Base-by-base conservation (phyloP, 2,329 filamentous ascomycete genomes). In the Fusarium heterosporum region DNA sequence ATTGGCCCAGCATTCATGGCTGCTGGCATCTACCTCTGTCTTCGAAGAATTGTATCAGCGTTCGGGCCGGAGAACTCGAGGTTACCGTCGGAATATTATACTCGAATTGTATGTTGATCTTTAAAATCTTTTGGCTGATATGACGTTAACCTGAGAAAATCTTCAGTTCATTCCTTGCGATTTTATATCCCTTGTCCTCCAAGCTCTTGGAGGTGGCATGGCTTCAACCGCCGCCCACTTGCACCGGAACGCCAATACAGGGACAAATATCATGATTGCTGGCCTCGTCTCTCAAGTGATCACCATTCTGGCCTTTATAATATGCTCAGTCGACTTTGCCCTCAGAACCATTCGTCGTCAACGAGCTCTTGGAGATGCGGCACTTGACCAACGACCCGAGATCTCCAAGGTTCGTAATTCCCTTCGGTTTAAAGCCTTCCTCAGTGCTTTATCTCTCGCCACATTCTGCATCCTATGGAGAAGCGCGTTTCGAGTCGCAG, bases 391-490 rank as follows among this genome's bases (percentile, higher is more conserved):
- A 64, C 75, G 78, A 63, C 76, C 78, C 9, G 69, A 67, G 10
- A 68, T 78, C 14, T 73, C 73, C 29, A 70, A 71, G 10, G 74
- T 84, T 38, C 80, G 84, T 30, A 59, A 73, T 39, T 81, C 80
- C 14, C 70, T 68, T 43, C 72, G 75, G 25, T 89, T 90, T 78
- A 79, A 79, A 54, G 79, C 79, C 13, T 90, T 90, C 74, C 74
- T 88, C 7, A 71, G 70, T n/a, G 85, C 84, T 12, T 79, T 90
- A 17, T 74, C 78, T 2, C 74, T 90, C 3, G 83, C 87, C 3
- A 89, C 88, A n/a, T 51, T 90, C 13, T 84, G 83, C 68, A 87
- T 92, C 71, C 85, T 91, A 63, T 85, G 86, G 70, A 82, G 90
- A 10, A 88, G 85, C 66, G 84, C 88, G 40, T 92, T 88, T 76